Conservation (phyloP, 352 stramenopile species). For the Elongisporangium prolatum region DNA sequence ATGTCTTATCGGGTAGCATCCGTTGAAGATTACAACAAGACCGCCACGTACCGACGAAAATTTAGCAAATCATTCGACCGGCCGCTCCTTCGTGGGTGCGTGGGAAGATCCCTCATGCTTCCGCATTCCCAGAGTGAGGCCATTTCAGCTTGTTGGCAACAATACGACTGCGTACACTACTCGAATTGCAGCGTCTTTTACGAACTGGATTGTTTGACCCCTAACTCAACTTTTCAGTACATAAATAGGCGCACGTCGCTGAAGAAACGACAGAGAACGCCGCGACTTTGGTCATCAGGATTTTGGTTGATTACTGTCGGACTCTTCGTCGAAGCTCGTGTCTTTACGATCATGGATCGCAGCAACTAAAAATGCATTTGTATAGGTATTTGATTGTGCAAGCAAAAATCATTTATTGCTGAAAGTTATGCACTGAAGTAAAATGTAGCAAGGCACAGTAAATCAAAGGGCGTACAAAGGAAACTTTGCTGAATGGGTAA, state of each 20-base stretch:
- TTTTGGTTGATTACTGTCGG: not conserved
- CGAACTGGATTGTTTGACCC: not conserved
- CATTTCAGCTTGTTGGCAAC: not conserved
- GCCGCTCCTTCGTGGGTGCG: not conserved
- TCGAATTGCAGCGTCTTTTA: not conserved
- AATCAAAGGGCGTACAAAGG: not conserved
- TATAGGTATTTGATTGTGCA: too few relatives aligned
- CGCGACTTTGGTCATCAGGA: not conserved
- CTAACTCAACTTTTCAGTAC: not conserved
- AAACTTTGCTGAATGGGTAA: not conserved
- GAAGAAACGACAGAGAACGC: not conserved
- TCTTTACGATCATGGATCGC: not conserved
- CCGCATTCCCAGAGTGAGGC: not conserved
- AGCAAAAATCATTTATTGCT: too few relatives aligned
- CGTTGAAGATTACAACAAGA: not conserved
- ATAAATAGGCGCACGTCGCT: not conserved
- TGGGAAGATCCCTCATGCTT: not conserved
- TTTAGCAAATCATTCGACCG: not conserved
- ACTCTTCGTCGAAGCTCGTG: not conserved
- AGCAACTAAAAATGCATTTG: too few relatives aligned
- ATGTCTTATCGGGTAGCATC: not conserved
- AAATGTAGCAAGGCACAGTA: not conserved
- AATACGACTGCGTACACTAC: too few relatives aligned
- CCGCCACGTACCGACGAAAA: not conserved
- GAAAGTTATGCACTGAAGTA: not conserved